Conservation (phyloP, 805 yeast genomes). For the Ogataea kodamae region DNA sequence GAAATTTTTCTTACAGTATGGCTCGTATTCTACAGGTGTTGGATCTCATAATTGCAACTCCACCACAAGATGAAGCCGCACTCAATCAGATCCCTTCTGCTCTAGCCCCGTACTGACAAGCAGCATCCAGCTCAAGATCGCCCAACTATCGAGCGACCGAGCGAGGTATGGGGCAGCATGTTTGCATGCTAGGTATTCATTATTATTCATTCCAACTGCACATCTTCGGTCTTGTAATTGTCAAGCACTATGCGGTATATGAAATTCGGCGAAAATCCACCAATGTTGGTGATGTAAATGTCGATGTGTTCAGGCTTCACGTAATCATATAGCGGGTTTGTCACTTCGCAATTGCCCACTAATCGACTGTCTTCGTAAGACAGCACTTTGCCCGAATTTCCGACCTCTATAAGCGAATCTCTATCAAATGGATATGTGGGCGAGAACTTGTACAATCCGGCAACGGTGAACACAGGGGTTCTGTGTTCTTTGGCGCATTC, state of each 20-base stretch:
- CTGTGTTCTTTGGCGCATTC: slow-evolving; percentile 93
- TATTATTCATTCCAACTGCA: slow-evolving; percentile 42
- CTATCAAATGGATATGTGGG: slow-evolving; percentile 90
- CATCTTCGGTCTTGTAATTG: slow-evolving; percentile 86
- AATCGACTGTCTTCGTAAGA: slow-evolving; percentile 67
- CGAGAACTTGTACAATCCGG: slow-evolving; percentile 89
- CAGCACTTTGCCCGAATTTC: slow-evolving; percentile 86
- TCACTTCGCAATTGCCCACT: slow-evolving; percentile 71
- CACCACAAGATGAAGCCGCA: slow-evolving; percentile 47
- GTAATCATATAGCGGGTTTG: slow-evolving; percentile 88
- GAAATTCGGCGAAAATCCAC: slow-evolving; percentile 95
- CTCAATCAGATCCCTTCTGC: slow-evolving; percentile 50
- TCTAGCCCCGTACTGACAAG: slow-evolving; percentile 45
- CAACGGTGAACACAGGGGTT: slow-evolving; percentile 95
- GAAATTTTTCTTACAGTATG: neutral
- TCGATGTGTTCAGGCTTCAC: slow-evolving; percentile 93
- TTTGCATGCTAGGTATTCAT: slow-evolving; percentile 3
- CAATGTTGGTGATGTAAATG: slow-evolving; percentile 89
- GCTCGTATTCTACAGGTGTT: slow-evolving; percentile 21
- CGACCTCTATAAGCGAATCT: slow-evolving; percentile 82
- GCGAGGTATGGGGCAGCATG: slow-evolving; percentile 61
- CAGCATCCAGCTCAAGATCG: slow-evolving; percentile 63
- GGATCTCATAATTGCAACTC: slow-evolving; percentile 38
- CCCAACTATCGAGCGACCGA: slow-evolving; percentile 40
- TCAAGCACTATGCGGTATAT: slow-evolving; percentile 93